Evolutionary conservation across 2,329 filamentous ascomycete genomes (phyloP).

Genomic region (Cadophora luteo-olivacea): DNA sequence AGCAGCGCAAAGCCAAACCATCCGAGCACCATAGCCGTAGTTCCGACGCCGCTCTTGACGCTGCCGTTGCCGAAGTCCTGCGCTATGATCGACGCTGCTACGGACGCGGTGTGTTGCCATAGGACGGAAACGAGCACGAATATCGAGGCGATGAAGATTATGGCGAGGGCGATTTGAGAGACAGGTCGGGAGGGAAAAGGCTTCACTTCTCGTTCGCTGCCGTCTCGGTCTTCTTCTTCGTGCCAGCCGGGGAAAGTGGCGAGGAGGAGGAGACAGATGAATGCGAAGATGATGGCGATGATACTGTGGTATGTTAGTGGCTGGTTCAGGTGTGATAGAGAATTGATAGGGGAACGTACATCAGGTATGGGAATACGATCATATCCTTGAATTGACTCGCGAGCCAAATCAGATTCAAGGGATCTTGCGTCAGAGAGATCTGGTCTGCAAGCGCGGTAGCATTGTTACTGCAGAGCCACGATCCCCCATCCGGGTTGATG

Average conservation of each 20-base stretch:
- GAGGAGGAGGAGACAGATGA: conserved; percentile 92
- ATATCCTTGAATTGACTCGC: conserved; percentile 97
- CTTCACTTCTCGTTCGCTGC: conserved; percentile 88
- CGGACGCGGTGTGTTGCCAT: conserved; percentile 95
- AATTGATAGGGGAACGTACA: conserved; percentile 64
- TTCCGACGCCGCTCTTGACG: conserved; percentile 87
- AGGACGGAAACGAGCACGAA: conserved; percentile 78
- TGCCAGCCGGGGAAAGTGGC: conserved; percentile 98
- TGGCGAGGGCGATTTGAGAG: conserved; percentile 88
- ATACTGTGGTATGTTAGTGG: conserved; percentile 62
- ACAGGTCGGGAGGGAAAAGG: conserved; percentile 92
- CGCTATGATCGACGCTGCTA: conserved; percentile 91
- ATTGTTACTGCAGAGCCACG: conserved; percentile 96
- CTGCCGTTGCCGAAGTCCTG: conserved; percentile 92
- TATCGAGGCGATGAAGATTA: conserved; percentile 82
- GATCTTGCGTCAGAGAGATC: conserved; percentile 89
- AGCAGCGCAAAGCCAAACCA: conserved; percentile 96
- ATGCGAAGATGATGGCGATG: conserved; percentile 96
- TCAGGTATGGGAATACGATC: conserved; percentile 96
- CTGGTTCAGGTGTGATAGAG: background rate
- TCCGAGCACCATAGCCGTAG: conserved; percentile 92
- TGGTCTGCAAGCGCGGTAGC: conserved; percentile 91
- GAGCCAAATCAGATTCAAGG: conserved; percentile 96
- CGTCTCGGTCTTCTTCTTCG: conserved; percentile 81
- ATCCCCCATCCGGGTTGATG: conserved; percentile 87